These are phyloP conservation scores for Potentilla sterilis DNA, from an alignment of 306 rosid genomes.

Conservation along the genomic window DNA sequence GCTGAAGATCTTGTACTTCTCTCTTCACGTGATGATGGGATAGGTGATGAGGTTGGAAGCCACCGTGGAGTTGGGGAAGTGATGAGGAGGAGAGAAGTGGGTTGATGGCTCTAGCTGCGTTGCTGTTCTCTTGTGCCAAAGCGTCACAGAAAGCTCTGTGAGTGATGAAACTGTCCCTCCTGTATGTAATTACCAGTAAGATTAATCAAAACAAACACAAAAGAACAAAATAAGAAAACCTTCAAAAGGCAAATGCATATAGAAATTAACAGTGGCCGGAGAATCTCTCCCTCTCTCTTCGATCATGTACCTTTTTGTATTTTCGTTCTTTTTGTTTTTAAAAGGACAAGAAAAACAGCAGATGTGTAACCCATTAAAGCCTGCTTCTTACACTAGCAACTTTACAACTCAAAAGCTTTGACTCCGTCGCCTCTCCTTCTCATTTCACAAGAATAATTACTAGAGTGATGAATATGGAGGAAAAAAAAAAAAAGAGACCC, in stretches of 20 bases:
- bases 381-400: not conserved
- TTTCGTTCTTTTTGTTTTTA: constrained; percentile 22
- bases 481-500: not conserved
- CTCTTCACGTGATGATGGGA: constrained; percentile 19
- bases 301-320: constrained; percentile 15
- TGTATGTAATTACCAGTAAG: constrained; percentile 22
- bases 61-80: constrained; percentile 32
- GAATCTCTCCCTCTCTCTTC: constrained; percentile 4
- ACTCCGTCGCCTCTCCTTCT: not conserved
- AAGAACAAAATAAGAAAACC: constrained; percentile 23
- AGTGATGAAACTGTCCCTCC: constrained; percentile 89
- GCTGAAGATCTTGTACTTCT: constrained; percentile 24
- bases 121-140: constrained; percentile 59
- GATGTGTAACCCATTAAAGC: constrained; percentile 20
- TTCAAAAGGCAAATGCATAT: not conserved
- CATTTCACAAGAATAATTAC: not conserved
- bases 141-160: constrained; percentile 92
- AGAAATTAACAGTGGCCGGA: not conserved
- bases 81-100: constrained; percentile 31
- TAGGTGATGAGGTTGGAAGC: constrained; percentile 25
- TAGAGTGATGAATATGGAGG: not conserved
- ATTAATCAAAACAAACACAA: constrained; percentile 26
- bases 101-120: constrained; percentile 34
- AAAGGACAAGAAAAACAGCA: constrained; percentile 6
- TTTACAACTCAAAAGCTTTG: constrained; percentile 20